Conservation (phyloP, 2,329 filamentous ascomycete genomes). For the Xenoacremonium recifei region DNA sequence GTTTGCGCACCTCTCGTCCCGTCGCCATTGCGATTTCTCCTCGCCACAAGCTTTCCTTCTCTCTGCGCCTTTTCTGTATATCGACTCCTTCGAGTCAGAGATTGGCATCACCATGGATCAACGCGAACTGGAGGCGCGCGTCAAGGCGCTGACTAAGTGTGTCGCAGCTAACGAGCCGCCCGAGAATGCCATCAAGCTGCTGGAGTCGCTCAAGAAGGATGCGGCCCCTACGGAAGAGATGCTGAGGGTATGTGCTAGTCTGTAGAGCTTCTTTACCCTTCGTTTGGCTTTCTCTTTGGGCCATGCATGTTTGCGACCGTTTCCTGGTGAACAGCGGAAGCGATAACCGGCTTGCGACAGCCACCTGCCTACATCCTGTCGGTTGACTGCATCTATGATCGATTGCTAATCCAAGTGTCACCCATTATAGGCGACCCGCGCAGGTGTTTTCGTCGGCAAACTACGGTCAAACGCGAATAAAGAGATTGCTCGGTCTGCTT, state of each 20-base stretch:
- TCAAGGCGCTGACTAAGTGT: slow-evolving; percentile 79
- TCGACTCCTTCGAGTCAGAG: too few relatives aligned
- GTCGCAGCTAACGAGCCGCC: slow-evolving; percentile 72
- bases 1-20: too few relatives aligned
- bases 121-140: slow-evolving; percentile 75
- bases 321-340: not conserved
- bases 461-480: slow-evolving; percentile 74
- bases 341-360: not conserved
- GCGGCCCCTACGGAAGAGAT: slow-evolving; percentile 86
- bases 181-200: slow-evolving; percentile 67
- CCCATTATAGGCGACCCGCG: slow-evolving; percentile 69
- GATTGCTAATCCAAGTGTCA: not conserved
- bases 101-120: slow-evolving; percentile 77
- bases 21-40: too few relatives aligned
- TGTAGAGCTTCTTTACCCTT: not conserved
- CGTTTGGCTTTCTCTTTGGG: not conserved
- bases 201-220: slow-evolving; percentile 77
- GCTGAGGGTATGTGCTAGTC: slow-evolving; percentile 61
- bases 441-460: slow-evolving; percentile 86
- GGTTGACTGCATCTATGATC: not conserved
- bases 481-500: slow-evolving; percentile 73
- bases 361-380: not conserved
- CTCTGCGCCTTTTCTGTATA: not conserved
- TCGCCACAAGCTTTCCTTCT: too few relatives aligned
- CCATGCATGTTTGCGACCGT: not conserved